These are phyloP conservation scores for Catunica adiposa DNA, from an alignment of 2,329 filamentous ascomycete genomes.

Conservation along the genomic window DNA sequence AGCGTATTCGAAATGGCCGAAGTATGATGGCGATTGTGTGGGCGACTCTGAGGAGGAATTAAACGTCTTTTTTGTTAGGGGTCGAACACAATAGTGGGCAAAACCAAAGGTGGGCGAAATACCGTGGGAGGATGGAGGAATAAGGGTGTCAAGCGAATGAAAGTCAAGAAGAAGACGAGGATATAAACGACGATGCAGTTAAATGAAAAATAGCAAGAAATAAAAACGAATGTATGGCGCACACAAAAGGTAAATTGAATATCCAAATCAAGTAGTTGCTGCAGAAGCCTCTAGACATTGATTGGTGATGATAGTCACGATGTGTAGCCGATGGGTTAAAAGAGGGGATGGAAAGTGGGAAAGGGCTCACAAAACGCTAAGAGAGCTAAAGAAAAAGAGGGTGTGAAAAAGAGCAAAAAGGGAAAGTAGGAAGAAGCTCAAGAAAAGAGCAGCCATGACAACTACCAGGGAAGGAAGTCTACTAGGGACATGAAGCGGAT, in stretches of 20 bases:
- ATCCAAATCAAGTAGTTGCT: neutral
- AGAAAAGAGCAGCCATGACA: neutral
- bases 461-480: no score
- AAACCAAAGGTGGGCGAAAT: neutral
- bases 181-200: neutral
- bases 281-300: neutral
- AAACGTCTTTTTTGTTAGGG: neutral
- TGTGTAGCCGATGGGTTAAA: neutral
- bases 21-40: neutral
- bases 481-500: no score
- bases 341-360: neutral
- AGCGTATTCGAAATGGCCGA: no score
- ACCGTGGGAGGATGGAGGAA: no score
- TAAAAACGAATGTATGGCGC: neutral
- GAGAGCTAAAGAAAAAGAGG: neutral
- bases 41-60: neutral
- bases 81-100: neutral
- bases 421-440: neutral
- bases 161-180: neutral
- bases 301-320: neutral
- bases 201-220: neutral
- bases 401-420: constrained; percentile 6
- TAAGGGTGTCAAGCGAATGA: no score
- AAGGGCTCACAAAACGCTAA: neutral
- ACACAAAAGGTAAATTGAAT: neutral